phyloP scores from a whole-genome alignment of 495 filamentous ascomycete genomes.

The Niebla homalea region DNA sequence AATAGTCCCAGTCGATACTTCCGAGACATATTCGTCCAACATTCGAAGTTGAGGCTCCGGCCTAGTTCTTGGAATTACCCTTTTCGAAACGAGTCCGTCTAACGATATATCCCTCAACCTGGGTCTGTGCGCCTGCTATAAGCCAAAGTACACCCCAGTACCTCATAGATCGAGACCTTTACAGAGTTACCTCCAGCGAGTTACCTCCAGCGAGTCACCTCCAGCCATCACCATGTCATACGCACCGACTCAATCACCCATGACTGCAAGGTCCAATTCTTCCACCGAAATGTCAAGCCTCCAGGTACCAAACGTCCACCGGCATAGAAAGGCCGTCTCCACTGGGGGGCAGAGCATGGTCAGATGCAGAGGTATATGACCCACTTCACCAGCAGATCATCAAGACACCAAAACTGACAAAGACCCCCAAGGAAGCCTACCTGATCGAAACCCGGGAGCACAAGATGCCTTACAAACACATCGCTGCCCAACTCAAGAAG shows the following conservation, averaged over 20 bases:
- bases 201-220: not conserved
- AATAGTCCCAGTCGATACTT: too few relatives aligned
- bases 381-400: not conserved
- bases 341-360: slow-evolving; percentile 66
- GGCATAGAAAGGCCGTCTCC: slow-evolving; percentile 46
- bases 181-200: not conserved
- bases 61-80: too few relatives aligned
- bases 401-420: slow-evolving; percentile 2
- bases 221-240: slow-evolving; percentile 4
- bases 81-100: too few relatives aligned
- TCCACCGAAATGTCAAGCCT: slow-evolving; percentile 10
- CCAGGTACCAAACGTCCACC: slow-evolving; percentile 10
- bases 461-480: slow-evolving; percentile 84
- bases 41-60: too few relatives aligned
- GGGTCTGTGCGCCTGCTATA: too few relatives aligned
- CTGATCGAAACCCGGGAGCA: slow-evolving; percentile 70
- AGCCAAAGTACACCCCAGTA: too few relatives aligned
- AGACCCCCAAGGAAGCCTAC: slow-evolving; percentile 57
- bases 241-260: slow-evolving; percentile 13
- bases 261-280: slow-evolving; percentile 5
- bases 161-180: too few relatives aligned
- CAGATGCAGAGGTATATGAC: slow-evolving; percentile 56
- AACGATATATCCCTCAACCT: too few relatives aligned
- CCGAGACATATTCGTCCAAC: too few relatives aligned
- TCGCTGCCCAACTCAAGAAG: slow-evolving; percentile 70